phyloP scores from a whole-genome alignment of 2,329 filamentous ascomycete genomes.

The Neofusicoccum ribis region DNA sequence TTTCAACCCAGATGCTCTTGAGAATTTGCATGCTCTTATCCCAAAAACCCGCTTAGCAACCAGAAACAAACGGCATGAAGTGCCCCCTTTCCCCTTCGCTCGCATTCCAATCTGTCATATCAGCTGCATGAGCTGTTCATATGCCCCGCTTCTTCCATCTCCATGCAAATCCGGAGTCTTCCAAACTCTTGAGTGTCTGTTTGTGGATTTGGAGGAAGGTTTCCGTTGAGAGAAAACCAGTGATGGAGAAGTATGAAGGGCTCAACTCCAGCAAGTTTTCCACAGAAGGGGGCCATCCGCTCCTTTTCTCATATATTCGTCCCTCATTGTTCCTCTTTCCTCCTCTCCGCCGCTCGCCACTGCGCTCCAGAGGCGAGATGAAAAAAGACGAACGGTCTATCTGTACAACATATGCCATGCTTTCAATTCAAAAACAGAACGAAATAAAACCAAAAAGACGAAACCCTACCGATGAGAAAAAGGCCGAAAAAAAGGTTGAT shows the following conservation, averaged over 20 bases:
- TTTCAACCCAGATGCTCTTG: not conserved
- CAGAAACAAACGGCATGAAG: not conserved
- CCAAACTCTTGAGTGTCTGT: no score
- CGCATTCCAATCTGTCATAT: not conserved
- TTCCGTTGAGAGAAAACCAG: not conserved
- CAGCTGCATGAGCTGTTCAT: not conserved
- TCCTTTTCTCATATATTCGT: constrained; percentile 1
- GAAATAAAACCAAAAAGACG: not conserved
- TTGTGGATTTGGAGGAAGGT: not conserved
- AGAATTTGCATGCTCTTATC: not conserved
- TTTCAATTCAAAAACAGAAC: not conserved
- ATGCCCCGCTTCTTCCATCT: not conserved
- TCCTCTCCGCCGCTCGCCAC: not conserved
- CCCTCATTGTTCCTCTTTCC: not conserved
- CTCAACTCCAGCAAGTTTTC: not conserved
- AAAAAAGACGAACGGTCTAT: not conserved
- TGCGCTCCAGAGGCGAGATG: not conserved
- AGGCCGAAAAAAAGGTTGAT: not conserved
- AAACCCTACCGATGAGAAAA: not conserved
- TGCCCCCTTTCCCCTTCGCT: not conserved
- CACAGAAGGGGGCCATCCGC: not conserved
- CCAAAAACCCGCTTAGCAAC: not conserved
- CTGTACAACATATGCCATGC: constrained; percentile 16
- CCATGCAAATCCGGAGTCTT: not conserved
- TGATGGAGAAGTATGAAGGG: not conserved